Conservation (phyloP, 352 stramenopile genomes). For the Elongisporangium prolatum region DNA sequence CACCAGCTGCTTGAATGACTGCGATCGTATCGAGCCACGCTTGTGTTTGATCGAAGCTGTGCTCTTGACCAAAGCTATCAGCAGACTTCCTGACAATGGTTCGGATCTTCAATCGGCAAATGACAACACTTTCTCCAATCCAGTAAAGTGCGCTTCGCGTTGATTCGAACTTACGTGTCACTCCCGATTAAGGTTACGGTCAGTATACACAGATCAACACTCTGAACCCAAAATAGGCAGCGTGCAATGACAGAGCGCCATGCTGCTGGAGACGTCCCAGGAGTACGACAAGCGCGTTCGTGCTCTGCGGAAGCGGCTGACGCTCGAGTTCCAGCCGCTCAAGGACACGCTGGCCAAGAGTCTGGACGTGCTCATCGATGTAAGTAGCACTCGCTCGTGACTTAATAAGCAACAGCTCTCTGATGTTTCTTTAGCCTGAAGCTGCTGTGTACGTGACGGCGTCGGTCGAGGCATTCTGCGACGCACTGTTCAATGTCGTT, state of each 20-base stretch:
- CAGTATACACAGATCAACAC: not conserved
- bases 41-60: too few species aligned
- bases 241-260: not conserved
- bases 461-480: conserved; percentile 46
- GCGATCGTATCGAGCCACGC: too few species aligned
- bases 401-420: not conserved
- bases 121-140: too few species aligned
- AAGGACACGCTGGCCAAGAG: conserved; percentile 37
- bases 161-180: not conserved
- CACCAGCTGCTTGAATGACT: too few species aligned
- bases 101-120: too few species aligned
- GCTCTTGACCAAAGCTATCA: too few species aligned
- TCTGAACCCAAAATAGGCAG: not conserved
- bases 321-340: conserved; percentile 53
- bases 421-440: conserved; percentile 25
- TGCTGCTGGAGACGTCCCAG: conserved; percentile 19
- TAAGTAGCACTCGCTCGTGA: conserved; percentile 8
- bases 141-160: too few species aligned
- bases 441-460: conserved; percentile 48
- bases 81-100: too few species aligned
- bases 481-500: conserved; percentile 41
- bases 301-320: conserved; percentile 36
- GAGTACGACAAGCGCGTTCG: conserved; percentile 42
- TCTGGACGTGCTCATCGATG: conserved; percentile 41
- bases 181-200: not conserved